Evolutionary conservation across 352 stramenopile species (phyloP).

Genomic region (Phytophthora uliginosa): DNA sequence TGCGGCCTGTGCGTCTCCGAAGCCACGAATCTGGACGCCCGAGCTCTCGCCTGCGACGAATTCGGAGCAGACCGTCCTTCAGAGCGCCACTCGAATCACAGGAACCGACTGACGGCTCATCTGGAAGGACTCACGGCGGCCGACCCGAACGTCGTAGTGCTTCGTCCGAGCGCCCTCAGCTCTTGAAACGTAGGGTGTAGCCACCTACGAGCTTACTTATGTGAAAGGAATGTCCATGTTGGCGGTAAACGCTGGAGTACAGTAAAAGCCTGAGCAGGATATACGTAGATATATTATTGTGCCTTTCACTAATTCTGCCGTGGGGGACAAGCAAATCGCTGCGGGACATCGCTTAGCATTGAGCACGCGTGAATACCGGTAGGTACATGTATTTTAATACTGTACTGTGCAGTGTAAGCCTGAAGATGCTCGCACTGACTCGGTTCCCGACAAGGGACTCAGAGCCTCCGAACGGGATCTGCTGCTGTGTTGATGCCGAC

Average conservation of each 20-base stretch:
- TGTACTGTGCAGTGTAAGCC: background rate
- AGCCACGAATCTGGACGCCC: slow-evolving; percentile 21
- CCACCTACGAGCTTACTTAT: background rate
- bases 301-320: too few relatives aligned
- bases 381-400: too few relatives aligned
- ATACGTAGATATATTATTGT: too few relatives aligned
- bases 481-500: slow-evolving; percentile 22
- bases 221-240: background rate
- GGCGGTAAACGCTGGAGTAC: background rate
- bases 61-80: background rate
- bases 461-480: slow-evolving; percentile 17
- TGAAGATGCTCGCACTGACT: slow-evolving; percentile 2
- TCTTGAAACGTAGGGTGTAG: background rate
- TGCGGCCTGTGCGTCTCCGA: slow-evolving; percentile 19
- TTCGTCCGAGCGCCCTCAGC: slow-evolving; percentile 26
- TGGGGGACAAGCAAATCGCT: too few relatives aligned
- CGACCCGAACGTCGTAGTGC: slow-evolving; percentile 32
- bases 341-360: too few relatives aligned
- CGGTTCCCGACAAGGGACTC: slow-evolving; percentile 2
- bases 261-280: background rate
- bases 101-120: slow-evolving; percentile 3
- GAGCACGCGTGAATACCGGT: too few relatives aligned
- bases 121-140: slow-evolving; percentile 15
- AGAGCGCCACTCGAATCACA: background rate
- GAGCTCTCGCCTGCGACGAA: slow-evolving; percentile 14